Evolutionary conservation across 768 basidiomycete species (phyloP).

Genomic region (Cystofilobasidium macerans): DNA sequence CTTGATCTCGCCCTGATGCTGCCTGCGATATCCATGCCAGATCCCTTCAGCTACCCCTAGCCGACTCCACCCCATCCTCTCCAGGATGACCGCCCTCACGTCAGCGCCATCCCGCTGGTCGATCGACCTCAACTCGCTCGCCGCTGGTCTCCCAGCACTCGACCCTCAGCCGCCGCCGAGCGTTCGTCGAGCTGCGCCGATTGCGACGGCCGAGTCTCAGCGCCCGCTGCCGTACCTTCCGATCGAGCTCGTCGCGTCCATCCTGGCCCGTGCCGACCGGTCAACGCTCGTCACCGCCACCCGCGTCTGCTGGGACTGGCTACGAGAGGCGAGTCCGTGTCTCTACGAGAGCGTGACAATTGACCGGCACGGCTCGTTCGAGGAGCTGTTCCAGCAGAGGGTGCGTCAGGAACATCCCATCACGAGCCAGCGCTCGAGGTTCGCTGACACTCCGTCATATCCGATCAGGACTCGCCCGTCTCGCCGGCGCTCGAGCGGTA

Average conservation of each 20-base stretch:
- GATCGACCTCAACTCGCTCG: background rate
- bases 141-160: background rate
- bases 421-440: background rate
- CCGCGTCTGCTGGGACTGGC: background rate
- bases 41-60: too few relatives aligned
- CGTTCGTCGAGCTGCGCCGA: background rate
- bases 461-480: background rate
- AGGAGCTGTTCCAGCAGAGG: background rate
- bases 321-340: background rate
- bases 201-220: background rate
- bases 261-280: background rate
- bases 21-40: too few relatives aligned
- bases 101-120: background rate
- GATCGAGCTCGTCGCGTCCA: background rate
- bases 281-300: background rate
- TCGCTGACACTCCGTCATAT: background rate
- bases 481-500: conserved; percentile 5
- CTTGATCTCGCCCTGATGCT: too few relatives aligned
- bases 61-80: too few relatives aligned
- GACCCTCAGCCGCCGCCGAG: background rate
- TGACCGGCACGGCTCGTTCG: background rate
- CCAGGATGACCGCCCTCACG: background rate
- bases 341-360: background rate
- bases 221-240: background rate
- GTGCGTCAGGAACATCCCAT: background rate